phyloP scores from a whole-genome alignment of 441 rosid species.

The Adansonia grandidieri region DNA sequence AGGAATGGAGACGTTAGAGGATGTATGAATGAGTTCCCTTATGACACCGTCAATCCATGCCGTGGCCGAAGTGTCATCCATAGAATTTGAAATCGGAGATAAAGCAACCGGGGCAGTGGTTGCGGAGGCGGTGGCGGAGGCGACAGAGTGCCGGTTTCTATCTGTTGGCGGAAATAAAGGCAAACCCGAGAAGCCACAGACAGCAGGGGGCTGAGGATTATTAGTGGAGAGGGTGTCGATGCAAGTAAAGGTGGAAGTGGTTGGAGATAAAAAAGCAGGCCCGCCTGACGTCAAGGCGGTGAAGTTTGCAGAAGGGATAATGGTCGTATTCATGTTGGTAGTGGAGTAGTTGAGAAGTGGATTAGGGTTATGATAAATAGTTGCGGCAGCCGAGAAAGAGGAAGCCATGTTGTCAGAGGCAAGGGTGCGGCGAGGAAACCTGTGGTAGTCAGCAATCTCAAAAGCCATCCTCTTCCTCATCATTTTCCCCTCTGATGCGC shows the following conservation, averaged over 20 bases:
- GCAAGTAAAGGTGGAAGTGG: slow-evolving; percentile 40
- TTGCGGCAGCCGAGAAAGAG: slow-evolving; percentile 17
- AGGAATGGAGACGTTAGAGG: slow-evolving; percentile 77
- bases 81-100: slow-evolving; percentile 37
- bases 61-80: slow-evolving; percentile 67
- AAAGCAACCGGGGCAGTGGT: not conserved
- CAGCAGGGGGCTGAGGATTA: slow-evolving; percentile 55
- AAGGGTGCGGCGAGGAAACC: slow-evolving; percentile 49
- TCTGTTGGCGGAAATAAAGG: slow-evolving; percentile 90
- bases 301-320: slow-evolving; percentile 47
- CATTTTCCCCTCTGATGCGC: slow-evolving; percentile 45
- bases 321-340: slow-evolving; percentile 27
- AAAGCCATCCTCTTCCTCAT: slow-evolving; percentile 81
- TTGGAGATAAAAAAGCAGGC: slow-evolving; percentile 44
- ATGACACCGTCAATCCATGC: slow-evolving; percentile 91
- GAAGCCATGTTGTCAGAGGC: not conserved
- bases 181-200: slow-evolving; percentile 88
- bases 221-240: slow-evolving; percentile 30
- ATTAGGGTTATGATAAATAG: slow-evolving; percentile 28
- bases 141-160: slow-evolving; percentile 29
- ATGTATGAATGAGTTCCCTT: slow-evolving; percentile 75
- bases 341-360: slow-evolving; percentile 64
- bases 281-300: slow-evolving; percentile 57
- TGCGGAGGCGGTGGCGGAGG: not conserved
- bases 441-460: slow-evolving; percentile 59